Base-by-base conservation (phyloP, 768 basidiomycete genomes). In the Tephrocybe sp. region DNA sequence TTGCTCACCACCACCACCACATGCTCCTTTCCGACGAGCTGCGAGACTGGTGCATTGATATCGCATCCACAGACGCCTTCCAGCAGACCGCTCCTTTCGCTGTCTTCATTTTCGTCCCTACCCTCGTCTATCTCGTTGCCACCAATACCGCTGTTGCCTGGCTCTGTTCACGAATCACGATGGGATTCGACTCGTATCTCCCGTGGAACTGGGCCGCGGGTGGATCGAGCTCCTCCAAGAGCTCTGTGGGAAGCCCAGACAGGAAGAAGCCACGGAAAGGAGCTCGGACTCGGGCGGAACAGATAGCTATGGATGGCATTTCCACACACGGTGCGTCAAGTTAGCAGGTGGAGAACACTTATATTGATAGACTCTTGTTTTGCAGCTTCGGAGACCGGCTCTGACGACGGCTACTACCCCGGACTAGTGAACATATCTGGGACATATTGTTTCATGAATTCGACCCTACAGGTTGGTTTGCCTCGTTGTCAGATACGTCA, bases 401-500 rank as follows among this genome's bases (percentile, higher is more conserved):
- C 67, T n/a, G 68, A 72, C 23, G 69, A 77, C 14, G 75, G 77
- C 18, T 78, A 84, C 60, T 97, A 91, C 67, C 89, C 94, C 1
- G 95, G 95, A 0, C 85, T 98, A 44, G 89, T 97, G 63, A 98
- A 98, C 62, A 87, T 95, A 32, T 95, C 93, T 8, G 95, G 95
- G 10, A 96, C 93, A 45, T 90, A 96, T 58, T 98, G 96, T 65
- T 98, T 97, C 74, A 90, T 98, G 85, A 96, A 98, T 66, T 94
- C 96, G 11, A 93, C 93, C 2, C 73, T 98, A 9, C 96, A 98
- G 81, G 91, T 81, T 24, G 30, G 58, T 48, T 32, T 25, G 26
- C 38, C 46, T 42, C 47, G 30, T 61, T 64, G 65, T 62, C 34
- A 33, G 42, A 32, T 51, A 42, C 33, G 38, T 51, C 47, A 42